Evolutionary conservation across 371 early-diverging fungal species (phyloP), one percentile per base, ranked within the genome.

Genomic region (Parasitella parasitica): DNA sequence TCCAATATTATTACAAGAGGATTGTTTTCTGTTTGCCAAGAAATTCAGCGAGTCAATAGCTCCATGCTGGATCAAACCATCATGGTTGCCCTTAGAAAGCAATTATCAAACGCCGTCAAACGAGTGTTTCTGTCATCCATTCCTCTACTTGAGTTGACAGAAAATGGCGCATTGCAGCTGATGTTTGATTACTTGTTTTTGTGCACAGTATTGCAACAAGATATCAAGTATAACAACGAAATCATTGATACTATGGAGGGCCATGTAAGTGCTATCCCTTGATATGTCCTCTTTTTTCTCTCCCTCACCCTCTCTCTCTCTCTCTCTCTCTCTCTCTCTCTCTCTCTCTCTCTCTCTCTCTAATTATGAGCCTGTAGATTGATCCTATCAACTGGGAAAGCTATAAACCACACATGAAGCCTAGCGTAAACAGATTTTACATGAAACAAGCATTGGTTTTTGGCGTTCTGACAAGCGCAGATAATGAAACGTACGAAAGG

Each of bases 311-410:
- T n/a, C n/a, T n/a, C n/a, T n/a, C n/a, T n/a, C n/a, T n/a, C n/a
- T n/a, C n/a, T n/a, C n/a, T n/a, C n/a, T n/a, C n/a, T n/a, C n/a
- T n/a, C n/a, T n/a, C n/a, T n/a, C n/a, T n/a, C n/a, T n/a, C n/a
- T n/a, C n/a, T n/a, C n/a, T n/a, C n/a, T n/a, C n/a, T n/a, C n/a
- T n/a, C n/a, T n/a, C n/a, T n/a, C n/a, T n/a, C n/a, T n/a, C n/a
- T n/a, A n/a, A n/a, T n/a, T n/a, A n/a, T n/a, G n/a, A 22, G 8
- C 18, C 0, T 8, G 2, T 59, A 86, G 86, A 79, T 86, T 51
- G 86, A 86, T 57, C 80, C 81, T 13, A 83, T 85, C 43, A 79
- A 85, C 59, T 71, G 84, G 76, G 82, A 77, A 3, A 71, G 71
- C 12, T 80, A 82, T 61, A 76, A 81, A 55, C 71, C 78, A 8